Base-by-base conservation (phyloP, 2,329 filamentous ascomycete genomes). In the Fusarium nodosum region DNA sequence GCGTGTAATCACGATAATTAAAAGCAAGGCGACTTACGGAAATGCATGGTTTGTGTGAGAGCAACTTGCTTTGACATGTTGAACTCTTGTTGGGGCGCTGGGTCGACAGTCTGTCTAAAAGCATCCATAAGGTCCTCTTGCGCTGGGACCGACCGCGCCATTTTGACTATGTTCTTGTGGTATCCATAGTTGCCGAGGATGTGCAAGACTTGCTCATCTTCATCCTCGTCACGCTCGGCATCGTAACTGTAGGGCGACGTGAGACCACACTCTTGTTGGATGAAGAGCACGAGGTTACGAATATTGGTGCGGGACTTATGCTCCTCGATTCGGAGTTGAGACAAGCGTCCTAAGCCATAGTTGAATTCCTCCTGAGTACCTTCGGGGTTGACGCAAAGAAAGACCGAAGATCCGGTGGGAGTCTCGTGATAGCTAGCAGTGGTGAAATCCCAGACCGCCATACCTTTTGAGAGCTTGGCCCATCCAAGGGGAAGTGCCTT, bases 381-480 rank as follows among this genome's bases (percentile, higher is more conserved):
- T 75, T 15, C 71, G 1, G 77, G 77, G 7, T 68, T 60, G 2
- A 74, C 48, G 5, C 67, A 74, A 7, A 78, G 33, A 26, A 80
- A 71, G 1, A 77, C 71, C 3, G 18, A 18, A 15, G 52, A 52
- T 0, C 75, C 75, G 0, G 59, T 60, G 0, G 75, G 74, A 1
- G 63, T 18, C 7, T 60, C 58, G 3, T 57, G 57, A 10, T 76
- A 75, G 0, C 44, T 47, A 0, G 69, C 64, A 1, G 66, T 64
- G 3, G 63, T 47, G 28, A 76, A 74, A 18, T 80, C 72, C 63
- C 71, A 79, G 1, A 78, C 58, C 16, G 74, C 74, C 30, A 75
- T 68, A 4, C 71, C 75, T 7, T 52, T 58, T 9, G 68, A 64
- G 6, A 79, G 24, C 3, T 71, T 55, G 5, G 48, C 38, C 72